phyloP scores from a whole-genome alignment of 371 early-diverging fungal genomes.

The Rhizopus delemar region DNA sequence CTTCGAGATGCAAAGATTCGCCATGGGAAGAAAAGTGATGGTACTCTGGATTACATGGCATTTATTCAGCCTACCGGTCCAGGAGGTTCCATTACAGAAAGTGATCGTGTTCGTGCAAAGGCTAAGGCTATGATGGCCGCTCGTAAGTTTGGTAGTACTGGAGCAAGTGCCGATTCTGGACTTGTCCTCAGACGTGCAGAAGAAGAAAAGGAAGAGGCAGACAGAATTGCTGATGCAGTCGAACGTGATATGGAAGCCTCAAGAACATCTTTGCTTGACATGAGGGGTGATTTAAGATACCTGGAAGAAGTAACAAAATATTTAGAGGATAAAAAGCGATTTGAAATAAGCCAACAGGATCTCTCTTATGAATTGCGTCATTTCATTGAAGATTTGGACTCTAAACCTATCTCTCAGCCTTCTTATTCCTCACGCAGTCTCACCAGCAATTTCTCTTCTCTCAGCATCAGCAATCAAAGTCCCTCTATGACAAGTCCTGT shows the following conservation, averaged over 20 bases:
- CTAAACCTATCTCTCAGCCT: constrained; percentile 17
- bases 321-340: constrained; percentile 43
- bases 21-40: constrained; percentile 40
- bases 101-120: constrained; percentile 66
- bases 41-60: constrained; percentile 43
- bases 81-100: constrained; percentile 58
- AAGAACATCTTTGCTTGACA: constrained; percentile 39
- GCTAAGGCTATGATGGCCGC: constrained; percentile 70
- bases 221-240: constrained; percentile 37
- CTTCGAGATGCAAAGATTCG: constrained; percentile 59
- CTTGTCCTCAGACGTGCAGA: constrained; percentile 43
- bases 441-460: neutral
- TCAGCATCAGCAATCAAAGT: constrained; percentile 8
- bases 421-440: constrained; percentile 10
- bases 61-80: constrained; percentile 61
- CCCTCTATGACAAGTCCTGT: constrained; percentile 13
- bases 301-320: constrained; percentile 29
- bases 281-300: constrained; percentile 44
- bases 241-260: constrained; percentile 50
- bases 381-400: constrained; percentile 47
- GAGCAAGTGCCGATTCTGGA: constrained; percentile 28
- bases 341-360: constrained; percentile 47
- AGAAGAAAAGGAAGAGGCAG: constrained; percentile 47
- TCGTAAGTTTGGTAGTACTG: constrained; percentile 44
- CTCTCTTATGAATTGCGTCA: constrained; percentile 47